phyloP scores from a whole-genome alignment of 768 basidiomycete genomes.

The Suillus decipiens region DNA sequence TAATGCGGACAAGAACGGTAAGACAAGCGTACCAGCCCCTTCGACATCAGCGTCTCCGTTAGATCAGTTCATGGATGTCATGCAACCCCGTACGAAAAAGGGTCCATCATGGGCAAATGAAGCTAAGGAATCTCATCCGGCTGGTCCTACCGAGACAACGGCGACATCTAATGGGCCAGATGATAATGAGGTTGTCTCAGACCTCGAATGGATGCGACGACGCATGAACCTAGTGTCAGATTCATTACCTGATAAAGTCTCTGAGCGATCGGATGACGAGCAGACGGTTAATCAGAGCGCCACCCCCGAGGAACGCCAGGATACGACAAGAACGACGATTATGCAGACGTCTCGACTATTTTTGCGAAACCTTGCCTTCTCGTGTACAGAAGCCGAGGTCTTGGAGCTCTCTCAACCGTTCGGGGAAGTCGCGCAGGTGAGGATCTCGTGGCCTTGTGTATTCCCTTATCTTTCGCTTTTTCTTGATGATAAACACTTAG shows the following conservation, averaged over 20 bases:
- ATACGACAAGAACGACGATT: conserved; percentile 51
- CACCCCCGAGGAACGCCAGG: conserved; percentile 22
- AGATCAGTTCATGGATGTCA: conserved; percentile 72
- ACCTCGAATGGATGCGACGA: conserved; percentile 74
- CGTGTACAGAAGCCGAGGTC: conserved; percentile 75
- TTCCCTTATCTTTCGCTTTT: conserved; percentile 11
- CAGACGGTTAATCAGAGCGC: conserved; percentile 23
- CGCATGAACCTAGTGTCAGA: conserved; percentile 51
- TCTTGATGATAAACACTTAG: conserved; percentile 45
- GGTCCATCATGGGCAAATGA: conserved; percentile 71
- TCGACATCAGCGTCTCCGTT: conserved; percentile 41
- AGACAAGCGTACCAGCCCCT: conserved; percentile 1
- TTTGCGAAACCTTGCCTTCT: conserved; percentile 92
- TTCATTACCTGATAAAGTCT: conserved; percentile 44
- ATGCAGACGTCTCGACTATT: conserved; percentile 80
- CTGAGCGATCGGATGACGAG: conserved; percentile 66
- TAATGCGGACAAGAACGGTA: conserved; percentile 26
- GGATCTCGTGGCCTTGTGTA: conserved; percentile 20
- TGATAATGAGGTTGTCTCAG: conserved; percentile 48
- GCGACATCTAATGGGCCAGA: conserved; percentile 9
- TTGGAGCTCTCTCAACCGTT: conserved; percentile 61
- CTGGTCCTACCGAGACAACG: not conserved
- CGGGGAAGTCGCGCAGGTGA: conserved; percentile 79
- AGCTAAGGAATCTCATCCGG: conserved; percentile 31
- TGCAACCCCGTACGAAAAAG: conserved; percentile 57